phyloP scores from a whole-genome alignment of 768 basidiomycete genomes.

The Dioszegia hungarica region DNA sequence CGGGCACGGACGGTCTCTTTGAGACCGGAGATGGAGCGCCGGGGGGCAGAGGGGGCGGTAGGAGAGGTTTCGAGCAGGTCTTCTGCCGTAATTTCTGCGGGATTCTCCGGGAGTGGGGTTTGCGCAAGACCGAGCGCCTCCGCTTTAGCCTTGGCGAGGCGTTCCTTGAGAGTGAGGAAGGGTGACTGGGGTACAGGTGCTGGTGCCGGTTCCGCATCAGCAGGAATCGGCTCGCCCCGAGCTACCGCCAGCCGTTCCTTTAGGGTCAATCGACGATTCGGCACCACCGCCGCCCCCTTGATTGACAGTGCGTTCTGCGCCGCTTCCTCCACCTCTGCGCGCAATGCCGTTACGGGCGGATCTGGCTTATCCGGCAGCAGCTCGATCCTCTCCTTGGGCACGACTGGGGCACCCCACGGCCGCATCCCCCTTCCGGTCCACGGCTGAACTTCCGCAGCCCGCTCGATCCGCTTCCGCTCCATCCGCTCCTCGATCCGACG shows the following conservation, averaged over 20 bases:
- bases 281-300: background rate
- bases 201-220: too few relatives aligned
- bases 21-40: constrained; percentile 9
- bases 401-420: background rate
- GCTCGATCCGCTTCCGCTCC: constrained; percentile 5
- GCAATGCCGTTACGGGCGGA: background rate
- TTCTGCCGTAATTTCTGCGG: constrained; percentile 6
- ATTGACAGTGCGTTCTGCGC: background rate
- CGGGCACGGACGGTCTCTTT: constrained; percentile 26
- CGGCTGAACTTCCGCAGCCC: background rate
- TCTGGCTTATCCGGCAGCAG: background rate
- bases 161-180: constrained; percentile 22
- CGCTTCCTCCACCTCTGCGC: background rate
- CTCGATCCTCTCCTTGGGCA: background rate
- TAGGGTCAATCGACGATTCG: constrained; percentile 11
- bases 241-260: constrained; percentile 12
- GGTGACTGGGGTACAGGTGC: too few relatives aligned
- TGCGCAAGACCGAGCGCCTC: background rate
- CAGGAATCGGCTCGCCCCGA: background rate
- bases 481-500: constrained; percentile 18
- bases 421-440: background rate
- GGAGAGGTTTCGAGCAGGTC: background rate
- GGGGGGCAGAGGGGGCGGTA: background rate
- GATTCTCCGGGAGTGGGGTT: background rate
- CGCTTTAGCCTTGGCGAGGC: constrained; percentile 29